phyloP scores from a whole-genome alignment of 176 grass and related monocot genomes.

The Urochloa ruziziensis region DNA sequence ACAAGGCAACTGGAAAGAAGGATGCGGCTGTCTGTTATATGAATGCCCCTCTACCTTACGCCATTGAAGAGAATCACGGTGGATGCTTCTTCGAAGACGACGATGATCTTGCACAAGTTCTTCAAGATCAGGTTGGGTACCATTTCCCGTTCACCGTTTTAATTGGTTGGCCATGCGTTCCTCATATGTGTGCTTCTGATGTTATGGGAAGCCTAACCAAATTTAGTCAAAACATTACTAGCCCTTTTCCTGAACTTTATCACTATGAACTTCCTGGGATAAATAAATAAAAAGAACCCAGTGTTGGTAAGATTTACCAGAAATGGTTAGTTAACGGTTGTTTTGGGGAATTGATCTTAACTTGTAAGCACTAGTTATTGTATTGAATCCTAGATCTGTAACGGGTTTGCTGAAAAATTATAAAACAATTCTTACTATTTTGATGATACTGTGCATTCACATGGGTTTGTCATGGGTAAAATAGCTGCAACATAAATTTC shows the following conservation, averaged over 20 bases:
- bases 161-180: not conserved
- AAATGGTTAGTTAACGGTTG: not conserved
- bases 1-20: conserved; percentile 32
- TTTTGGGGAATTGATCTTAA: not conserved
- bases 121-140: conserved; percentile 74
- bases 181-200: not conserved
- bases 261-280: not conserved
- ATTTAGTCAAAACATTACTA: not conserved
- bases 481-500: not conserved
- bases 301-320: not conserved
- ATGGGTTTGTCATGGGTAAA: not conserved
- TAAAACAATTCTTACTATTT: not conserved
- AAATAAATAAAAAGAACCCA: not conserved
- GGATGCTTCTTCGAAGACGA: conserved; percentile 66
- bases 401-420: not conserved
- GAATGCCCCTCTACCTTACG: conserved; percentile 42
- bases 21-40: conserved; percentile 43
- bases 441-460: not conserved
- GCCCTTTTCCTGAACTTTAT: not conserved
- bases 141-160: not conserved
- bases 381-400: not conserved
- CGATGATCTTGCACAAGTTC: conserved; percentile 63
- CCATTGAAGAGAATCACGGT: conserved; percentile 64
- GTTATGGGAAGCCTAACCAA: not conserved
- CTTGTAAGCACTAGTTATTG: not conserved